Evolutionary conservation across 495 filamentous ascomycete species (phyloP).

Genomic region (Aspergillus sclerotiicarbonarius): DNA sequence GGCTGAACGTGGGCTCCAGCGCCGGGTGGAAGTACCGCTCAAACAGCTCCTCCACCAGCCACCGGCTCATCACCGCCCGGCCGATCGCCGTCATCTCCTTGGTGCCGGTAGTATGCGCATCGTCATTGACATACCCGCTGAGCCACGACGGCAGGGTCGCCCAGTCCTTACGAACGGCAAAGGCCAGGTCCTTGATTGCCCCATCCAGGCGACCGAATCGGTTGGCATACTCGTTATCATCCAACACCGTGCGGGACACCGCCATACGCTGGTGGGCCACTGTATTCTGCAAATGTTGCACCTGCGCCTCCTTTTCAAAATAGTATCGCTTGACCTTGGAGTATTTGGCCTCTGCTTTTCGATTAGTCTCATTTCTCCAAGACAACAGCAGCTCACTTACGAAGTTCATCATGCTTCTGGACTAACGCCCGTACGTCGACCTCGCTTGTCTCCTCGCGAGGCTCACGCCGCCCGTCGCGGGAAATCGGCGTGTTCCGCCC

Average conservation of each 20-base stretch:
- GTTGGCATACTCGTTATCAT: slow-evolving; percentile 91
- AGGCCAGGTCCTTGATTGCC: slow-evolving; percentile 90
- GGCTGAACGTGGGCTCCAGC: slow-evolving; percentile 70
- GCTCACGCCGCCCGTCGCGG: slow-evolving; percentile 34
- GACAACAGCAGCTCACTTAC: slow-evolving; percentile 45
- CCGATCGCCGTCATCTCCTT: slow-evolving; percentile 97
- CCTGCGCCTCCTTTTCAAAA: slow-evolving; percentile 91
- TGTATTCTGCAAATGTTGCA: slow-evolving; percentile 93
- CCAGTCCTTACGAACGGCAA: slow-evolving; percentile 95
- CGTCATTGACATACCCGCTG: slow-evolving; percentile 70
- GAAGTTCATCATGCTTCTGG: slow-evolving; percentile 59
- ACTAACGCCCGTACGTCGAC: slow-evolving; percentile 44
- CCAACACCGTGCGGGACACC: slow-evolving; percentile 89
- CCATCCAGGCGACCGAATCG: slow-evolving; percentile 92
- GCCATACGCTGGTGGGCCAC: slow-evolving; percentile 93
- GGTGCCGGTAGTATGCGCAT: slow-evolving; percentile 75
- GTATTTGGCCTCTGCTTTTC: slow-evolving; percentile 82
- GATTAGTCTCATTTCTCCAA: slow-evolving; percentile 7
- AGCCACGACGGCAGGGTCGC: slow-evolving; percentile 76
- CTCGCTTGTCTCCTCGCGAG: slow-evolving; percentile 53
- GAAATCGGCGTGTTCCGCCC: slow-evolving; percentile 61
- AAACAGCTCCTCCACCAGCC: slow-evolving; percentile 90
- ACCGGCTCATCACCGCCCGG: slow-evolving; percentile 83
- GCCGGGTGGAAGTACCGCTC: slow-evolving; percentile 88
- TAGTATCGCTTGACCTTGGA: slow-evolving; percentile 97